These are phyloP conservation scores for Penicillium flavigenum DNA, from an alignment of 495 filamentous ascomycete species.

Conservation along the genomic window DNA sequence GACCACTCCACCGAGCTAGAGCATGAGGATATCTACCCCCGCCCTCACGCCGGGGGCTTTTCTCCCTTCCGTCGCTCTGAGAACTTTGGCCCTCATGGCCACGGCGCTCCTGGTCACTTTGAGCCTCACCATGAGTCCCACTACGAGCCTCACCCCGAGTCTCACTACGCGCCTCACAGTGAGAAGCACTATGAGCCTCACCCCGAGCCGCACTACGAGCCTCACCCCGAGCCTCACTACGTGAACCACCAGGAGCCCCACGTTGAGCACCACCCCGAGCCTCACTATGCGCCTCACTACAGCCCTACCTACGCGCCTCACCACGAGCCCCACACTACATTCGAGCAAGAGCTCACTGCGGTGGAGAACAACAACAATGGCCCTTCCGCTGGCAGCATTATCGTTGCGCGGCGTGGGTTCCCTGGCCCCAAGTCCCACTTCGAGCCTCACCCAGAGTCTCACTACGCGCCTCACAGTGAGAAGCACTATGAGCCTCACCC, in stretches of 20 bases:
- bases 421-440: not conserved
- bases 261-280: not conserved
- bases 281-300: not conserved
- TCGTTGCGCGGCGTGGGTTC: not conserved
- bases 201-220: not conserved
- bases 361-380: constrained; percentile 1
- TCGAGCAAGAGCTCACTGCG: not conserved
- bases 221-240: not conserved
- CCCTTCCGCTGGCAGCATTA: not conserved
- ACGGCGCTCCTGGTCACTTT: not conserved
- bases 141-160: not conserved
- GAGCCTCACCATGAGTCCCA: not conserved
- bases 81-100: not conserved
- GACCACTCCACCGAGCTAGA: constrained; percentile 26
- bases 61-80: not conserved
- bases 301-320: constrained; percentile 1
- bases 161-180: not conserved
- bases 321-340: not conserved
- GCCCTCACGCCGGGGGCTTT: constrained; percentile 3
- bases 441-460: constrained; percentile 1
- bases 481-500: not conserved
- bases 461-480: not conserved
- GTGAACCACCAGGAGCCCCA: not conserved
- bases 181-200: not conserved
- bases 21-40: constrained; percentile 18